Evolutionary conservation across 2,329 filamentous ascomycete genomes (phyloP).

Genomic region (Trichoderma guizhouense): DNA sequence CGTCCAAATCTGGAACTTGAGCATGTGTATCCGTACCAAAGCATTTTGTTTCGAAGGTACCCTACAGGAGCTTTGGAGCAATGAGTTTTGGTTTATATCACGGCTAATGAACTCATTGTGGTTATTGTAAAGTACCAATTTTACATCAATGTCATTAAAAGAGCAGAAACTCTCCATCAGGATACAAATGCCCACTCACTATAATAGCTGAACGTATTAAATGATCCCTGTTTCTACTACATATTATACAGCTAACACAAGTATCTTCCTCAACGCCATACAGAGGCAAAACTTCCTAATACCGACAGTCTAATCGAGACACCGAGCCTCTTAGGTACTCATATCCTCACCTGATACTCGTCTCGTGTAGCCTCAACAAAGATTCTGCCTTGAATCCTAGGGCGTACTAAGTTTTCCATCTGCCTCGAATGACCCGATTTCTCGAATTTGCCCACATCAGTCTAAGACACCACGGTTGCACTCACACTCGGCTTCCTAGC

Average conservation of each 20-base stretch:
- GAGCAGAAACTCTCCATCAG: neutral
- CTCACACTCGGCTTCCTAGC: neutral
- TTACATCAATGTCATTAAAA: neutral
- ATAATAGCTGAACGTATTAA: neutral
- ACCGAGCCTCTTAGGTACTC: neutral
- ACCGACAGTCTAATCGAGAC: conserved; percentile 5
- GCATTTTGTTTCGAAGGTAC: neutral
- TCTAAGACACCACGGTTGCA: neutral
- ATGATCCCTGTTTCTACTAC: neutral
- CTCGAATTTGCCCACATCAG: neutral
- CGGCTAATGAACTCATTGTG: neutral
- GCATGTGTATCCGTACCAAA: neutral
- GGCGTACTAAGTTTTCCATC: neutral
- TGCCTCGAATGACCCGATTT: neutral
- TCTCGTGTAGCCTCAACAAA: neutral
- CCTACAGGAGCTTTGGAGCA: neutral
- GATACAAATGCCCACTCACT: neutral
- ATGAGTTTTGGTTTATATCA: neutral
- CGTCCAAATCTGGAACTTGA: neutral
- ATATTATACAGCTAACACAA: neutral
- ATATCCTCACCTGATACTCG: neutral
- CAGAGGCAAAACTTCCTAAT: neutral
- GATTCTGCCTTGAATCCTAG: neutral
- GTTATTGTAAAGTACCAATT: neutral
- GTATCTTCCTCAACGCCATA: neutral